phyloP scores from a whole-genome alignment of 495 filamentous ascomycete genomes.

The Penicillium soppii region DNA sequence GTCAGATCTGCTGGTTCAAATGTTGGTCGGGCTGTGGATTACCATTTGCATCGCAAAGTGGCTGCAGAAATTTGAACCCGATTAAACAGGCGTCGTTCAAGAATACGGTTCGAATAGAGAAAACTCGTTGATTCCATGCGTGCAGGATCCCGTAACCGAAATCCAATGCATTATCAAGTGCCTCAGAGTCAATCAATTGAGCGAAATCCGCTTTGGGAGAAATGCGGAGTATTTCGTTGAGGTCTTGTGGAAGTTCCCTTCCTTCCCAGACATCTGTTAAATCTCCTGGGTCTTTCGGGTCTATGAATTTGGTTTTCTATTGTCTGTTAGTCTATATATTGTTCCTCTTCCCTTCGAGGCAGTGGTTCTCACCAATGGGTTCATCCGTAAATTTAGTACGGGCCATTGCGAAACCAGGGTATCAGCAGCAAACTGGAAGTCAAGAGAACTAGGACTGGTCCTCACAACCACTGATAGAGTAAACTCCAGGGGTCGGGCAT shows the following conservation, averaged over 20 bases:
- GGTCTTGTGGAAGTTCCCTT: not conserved
- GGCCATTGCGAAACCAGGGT: constrained; percentile 9
- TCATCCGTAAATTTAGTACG: constrained; percentile 6
- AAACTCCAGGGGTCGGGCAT: constrained; percentile 7
- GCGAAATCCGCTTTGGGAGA: not conserved
- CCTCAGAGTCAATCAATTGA: not conserved
- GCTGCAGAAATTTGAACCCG: constrained; percentile 5
- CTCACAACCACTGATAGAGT: constrained; percentile 3
- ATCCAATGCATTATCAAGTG: not conserved
- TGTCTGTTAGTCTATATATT: not conserved
- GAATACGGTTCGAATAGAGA: constrained; percentile 5
- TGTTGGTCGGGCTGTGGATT: not conserved
- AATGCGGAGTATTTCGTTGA: constrained; percentile 2
- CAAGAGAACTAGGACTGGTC: constrained; percentile 5
- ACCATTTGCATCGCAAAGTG: constrained; percentile 10
- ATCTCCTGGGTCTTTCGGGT: constrained; percentile 3
- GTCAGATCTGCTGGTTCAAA: not conserved
- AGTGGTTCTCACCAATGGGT: not conserved
- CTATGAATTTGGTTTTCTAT: constrained; percentile 10
- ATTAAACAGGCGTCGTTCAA: constrained; percentile 7
- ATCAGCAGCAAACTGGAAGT: constrained; percentile 9
- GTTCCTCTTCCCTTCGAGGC: not conserved
- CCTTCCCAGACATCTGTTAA: constrained; percentile 5
- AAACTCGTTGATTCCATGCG: constrained; percentile 7
- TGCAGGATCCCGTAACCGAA: constrained; percentile 1